Conservation (phyloP, 106 monocot genomes). For the Dendrobium officinale region DNA sequence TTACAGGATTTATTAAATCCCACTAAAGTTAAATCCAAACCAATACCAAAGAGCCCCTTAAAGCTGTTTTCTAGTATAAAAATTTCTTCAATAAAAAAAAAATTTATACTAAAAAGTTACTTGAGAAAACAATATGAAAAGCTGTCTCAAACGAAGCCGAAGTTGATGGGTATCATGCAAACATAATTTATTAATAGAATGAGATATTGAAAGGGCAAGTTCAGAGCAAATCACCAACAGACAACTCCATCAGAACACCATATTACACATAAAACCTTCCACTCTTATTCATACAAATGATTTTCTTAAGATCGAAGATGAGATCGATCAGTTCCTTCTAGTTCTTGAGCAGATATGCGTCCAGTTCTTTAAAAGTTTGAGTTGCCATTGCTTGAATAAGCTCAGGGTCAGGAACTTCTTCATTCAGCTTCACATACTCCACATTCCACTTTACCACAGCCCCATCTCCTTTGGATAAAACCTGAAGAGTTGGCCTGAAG, state of each 20-base stretch:
- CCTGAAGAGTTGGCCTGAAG: constrained; percentile 5
- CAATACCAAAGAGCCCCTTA: too few relatives aligned
- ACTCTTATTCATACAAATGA: background rate
- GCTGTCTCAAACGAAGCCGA: too few relatives aligned
- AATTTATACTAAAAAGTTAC: too few relatives aligned
- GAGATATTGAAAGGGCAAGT: too few relatives aligned
- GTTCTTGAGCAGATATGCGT: constrained; percentile 11
- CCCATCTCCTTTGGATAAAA: background rate
- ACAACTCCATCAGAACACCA: background rate
- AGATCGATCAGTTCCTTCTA: background rate
- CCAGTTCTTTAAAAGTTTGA: background rate
- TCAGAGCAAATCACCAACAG: too few relatives aligned
- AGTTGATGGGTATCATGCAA: too few relatives aligned
- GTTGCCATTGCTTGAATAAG: background rate
- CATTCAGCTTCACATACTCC: constrained; percentile 4
- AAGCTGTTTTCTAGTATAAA: too few relatives aligned
- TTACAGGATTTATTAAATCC: too few relatives aligned
- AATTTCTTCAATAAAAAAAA: too few relatives aligned
- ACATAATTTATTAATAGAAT: too few relatives aligned
- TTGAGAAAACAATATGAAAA: too few relatives aligned
- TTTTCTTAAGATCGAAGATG: background rate
- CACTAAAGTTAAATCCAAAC: too few relatives aligned
- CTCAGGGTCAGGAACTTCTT: constrained; percentile 7
- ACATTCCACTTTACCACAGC: background rate
- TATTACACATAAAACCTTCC: background rate